Evolutionary conservation across 2,329 filamentous ascomycete genomes (phyloP).

Genomic region (Escovopsis weberi): DNA sequence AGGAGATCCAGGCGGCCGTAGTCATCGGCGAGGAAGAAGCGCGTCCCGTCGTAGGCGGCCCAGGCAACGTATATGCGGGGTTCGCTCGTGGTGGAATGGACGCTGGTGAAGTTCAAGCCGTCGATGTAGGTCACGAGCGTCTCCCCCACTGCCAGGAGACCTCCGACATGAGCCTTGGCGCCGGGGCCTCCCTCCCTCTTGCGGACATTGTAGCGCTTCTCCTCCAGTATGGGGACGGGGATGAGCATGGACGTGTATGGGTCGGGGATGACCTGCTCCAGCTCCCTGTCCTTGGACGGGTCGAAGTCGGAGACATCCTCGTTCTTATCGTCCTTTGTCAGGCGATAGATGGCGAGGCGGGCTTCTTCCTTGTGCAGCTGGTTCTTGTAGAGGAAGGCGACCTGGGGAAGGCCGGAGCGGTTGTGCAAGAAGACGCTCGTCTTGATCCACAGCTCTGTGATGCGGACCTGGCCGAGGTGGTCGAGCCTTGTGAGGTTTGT

Average conservation of each 20-base stretch:
- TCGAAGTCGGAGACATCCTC: slow-evolving; percentile 40
- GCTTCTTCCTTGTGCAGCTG: slow-evolving; percentile 37
- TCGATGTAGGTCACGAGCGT: slow-evolving; percentile 78
- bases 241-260: slow-evolving; percentile 46
- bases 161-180: slow-evolving; percentile 46
- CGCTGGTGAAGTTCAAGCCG: slow-evolving; percentile 52
- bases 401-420: slow-evolving; percentile 41
- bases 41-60: slow-evolving; percentile 67
- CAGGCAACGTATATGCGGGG: slow-evolving; percentile 84
- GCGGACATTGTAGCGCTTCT: slow-evolving; percentile 46
- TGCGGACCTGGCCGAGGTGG: slow-evolving; percentile 38
- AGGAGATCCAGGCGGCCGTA: slow-evolving; percentile 79
- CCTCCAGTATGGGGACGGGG: slow-evolving; percentile 35
- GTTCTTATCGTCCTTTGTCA: slow-evolving; percentile 44
- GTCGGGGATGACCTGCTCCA: slow-evolving; percentile 38
- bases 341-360: slow-evolving; percentile 41
- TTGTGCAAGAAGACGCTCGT: slow-evolving; percentile 42
- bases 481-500: slow-evolving; percentile 29
- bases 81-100: slow-evolving; percentile 52
- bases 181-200: slow-evolving; percentile 26
- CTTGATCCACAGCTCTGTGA: slow-evolving; percentile 47
- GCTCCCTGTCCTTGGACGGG: slow-evolving; percentile 37
- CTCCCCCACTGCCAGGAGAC: slow-evolving; percentile 62
- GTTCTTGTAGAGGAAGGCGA: slow-evolving; percentile 44
- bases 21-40: slow-evolving; percentile 83